Percentiles rank a stretch among this genome's conserved stretches.
phyloP scores from a whole-genome alignment of 768 basidiomycete genomes.

The Xanthoconium purpureum region DNA sequence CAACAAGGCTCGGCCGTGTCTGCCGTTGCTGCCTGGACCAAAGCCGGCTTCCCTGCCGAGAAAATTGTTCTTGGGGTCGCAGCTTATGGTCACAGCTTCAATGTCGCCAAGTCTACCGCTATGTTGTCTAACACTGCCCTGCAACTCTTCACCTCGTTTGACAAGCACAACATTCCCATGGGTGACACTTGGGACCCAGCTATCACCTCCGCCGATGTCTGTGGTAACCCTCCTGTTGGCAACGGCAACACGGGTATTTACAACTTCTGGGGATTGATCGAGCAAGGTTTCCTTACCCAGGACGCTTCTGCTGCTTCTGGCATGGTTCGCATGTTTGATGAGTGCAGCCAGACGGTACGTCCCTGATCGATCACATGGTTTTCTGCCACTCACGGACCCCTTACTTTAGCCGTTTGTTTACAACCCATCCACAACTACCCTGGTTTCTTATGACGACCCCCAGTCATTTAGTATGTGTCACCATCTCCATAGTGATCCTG shows the following conservation, averaged over 20 bases:
- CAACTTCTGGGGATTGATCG: conserved; percentile 62
- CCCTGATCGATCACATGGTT: neutral
- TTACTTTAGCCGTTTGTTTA: conserved; percentile 62
- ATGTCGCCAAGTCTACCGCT: conserved; percentile 23
- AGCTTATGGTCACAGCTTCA: conserved; percentile 78
- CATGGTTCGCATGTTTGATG: conserved; percentile 54
- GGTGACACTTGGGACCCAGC: conserved; percentile 59
- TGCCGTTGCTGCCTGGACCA: conserved; percentile 70
- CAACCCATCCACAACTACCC: conserved; percentile 46
- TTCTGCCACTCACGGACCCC: neutral
- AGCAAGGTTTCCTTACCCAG: conserved; percentile 49
- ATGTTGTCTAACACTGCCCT: conserved; percentile 28
- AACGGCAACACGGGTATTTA: conserved; percentile 48
- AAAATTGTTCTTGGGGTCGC: conserved; percentile 84
- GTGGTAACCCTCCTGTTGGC: conserved; percentile 52
- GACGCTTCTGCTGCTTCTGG: conserved; percentile 48
- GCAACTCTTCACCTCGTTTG: conserved; percentile 52
- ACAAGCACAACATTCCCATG: conserved; percentile 38
- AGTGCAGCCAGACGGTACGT: conserved; percentile 73
- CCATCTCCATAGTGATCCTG: neutral
- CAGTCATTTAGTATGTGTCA: conserved; percentile 48
- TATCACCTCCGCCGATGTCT: conserved; percentile 48
- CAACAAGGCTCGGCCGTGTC: conserved; percentile 75
- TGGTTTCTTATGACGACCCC: conserved; percentile 67
- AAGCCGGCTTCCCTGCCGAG: conserved; percentile 68